These are phyloP conservation scores for Talaromyces liani DNA, from an alignment of 495 filamentous ascomycete species.

Conservation along the genomic window DNA sequence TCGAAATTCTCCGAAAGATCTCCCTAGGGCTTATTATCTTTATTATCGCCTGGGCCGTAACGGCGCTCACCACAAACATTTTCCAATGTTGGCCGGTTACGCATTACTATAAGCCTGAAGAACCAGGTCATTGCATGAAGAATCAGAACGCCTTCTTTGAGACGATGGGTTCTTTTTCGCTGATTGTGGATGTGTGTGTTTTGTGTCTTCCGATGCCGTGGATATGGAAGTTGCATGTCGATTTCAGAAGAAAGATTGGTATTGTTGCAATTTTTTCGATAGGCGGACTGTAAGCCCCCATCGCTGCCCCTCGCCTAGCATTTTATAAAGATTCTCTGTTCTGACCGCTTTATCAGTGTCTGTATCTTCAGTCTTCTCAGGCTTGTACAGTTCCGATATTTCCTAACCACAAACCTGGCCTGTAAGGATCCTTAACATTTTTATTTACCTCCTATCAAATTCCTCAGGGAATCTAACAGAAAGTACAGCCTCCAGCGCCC, in stretches of 20 bases:
- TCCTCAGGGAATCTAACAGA: not conserved
- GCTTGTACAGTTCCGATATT: constrained; percentile 15
- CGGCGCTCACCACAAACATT: constrained; percentile 17
- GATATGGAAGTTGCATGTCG: constrained; percentile 18
- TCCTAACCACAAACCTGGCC: constrained; percentile 15
- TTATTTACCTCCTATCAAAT: not conserved
- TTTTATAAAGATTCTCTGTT: not conserved
- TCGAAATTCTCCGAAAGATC: constrained; percentile 9
- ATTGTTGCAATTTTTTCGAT: constrained; percentile 23
- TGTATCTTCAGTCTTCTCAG: constrained; percentile 22
- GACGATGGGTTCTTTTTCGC: constrained; percentile 16
- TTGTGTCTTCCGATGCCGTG: constrained; percentile 27
- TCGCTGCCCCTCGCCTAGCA: not conserved
- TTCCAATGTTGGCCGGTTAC: constrained; percentile 27
- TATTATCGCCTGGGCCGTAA: constrained; percentile 18
- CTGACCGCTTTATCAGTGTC: constrained; percentile 13
- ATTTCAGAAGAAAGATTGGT: constrained; percentile 19
- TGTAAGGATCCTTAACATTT: constrained; percentile 10
- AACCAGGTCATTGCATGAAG: constrained; percentile 22
- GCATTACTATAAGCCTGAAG: constrained; percentile 23
- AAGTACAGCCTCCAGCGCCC: constrained; percentile 17
- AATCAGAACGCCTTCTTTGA: constrained; percentile 15
- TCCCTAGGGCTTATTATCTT: constrained; percentile 15
- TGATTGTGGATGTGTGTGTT: constrained; percentile 28
- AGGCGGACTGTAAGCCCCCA: constrained; percentile 18